Conservation (phyloP, 805 yeast species). For the Metschnikowia santaceciliae region DNA sequence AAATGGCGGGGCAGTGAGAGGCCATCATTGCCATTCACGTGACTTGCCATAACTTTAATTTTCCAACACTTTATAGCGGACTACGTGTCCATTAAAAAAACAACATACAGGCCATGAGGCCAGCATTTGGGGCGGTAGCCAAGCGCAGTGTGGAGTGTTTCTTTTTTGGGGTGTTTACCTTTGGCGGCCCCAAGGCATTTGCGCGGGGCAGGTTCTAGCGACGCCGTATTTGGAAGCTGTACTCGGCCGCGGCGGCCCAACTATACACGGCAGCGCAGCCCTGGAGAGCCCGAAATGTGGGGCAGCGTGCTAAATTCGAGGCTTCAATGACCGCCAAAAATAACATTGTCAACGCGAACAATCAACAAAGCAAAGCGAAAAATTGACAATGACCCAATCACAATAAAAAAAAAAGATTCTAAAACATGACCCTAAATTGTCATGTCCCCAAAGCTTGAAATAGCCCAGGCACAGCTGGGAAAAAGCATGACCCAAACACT, state of each 20-base stretch:
- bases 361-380: background rate
- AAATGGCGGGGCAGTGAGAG: too few species aligned
- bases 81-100: background rate
- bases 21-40: too few species aligned
- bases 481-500: too few species aligned
- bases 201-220: slow-evolving; percentile 6
- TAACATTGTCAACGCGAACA: background rate
- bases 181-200: background rate
- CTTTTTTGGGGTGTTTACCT: background rate
- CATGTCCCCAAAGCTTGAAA: too few species aligned
- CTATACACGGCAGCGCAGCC: slow-evolving; percentile 2
- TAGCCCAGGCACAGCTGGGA: too few species aligned
- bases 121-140: too few species aligned
- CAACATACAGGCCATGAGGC: background rate
- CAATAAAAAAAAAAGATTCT: too few species aligned
- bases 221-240: background rate
- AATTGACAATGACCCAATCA: too few species aligned
- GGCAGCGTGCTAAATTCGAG: background rate
- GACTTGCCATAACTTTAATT: too few species aligned
- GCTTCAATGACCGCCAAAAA: background rate
- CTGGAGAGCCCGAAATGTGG: background rate
- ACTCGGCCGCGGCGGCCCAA: background rate
- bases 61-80: background rate
- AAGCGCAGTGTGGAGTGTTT: background rate
- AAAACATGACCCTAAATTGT: too few species aligned